Conservation (phyloP, 1,139 yeast genomes). For the Scheffersomyces illinoinensis region DNA sequence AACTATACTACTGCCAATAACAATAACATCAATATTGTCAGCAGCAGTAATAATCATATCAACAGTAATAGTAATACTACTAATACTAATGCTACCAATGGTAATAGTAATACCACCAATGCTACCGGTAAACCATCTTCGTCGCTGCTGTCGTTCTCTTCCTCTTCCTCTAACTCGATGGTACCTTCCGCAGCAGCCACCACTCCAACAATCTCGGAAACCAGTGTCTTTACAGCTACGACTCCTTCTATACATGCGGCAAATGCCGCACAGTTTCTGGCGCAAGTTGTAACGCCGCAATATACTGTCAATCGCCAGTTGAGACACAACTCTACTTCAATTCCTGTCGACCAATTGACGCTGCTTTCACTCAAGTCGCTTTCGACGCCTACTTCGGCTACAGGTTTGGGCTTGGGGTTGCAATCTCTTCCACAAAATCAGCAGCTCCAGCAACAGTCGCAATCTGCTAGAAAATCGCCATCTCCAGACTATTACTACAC, state of each 20-base stretch:
- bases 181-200: background rate
- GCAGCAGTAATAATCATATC: background rate
- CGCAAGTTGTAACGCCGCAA: slow-evolving; percentile 5
- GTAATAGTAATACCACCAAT: background rate
- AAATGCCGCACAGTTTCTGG: background rate
- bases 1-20: background rate
- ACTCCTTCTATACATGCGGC: background rate
- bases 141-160: slow-evolving; percentile 10
- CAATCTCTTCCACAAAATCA: background rate
- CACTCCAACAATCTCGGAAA: background rate
- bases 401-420: background rate
- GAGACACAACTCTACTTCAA: slow-evolving; percentile 8
- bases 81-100: background rate
- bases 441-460: slow-evolving; percentile 1
- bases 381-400: background rate
- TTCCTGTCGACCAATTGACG: slow-evolving; percentile 14
- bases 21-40: background rate
- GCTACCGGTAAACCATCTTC: background rate
- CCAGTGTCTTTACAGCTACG: background rate
- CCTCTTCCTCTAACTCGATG: slow-evolving; percentile 8
- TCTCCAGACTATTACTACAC: slow-evolving; percentile 10
- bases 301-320: slow-evolving; percentile 4
- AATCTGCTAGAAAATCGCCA: slow-evolving; percentile 4
- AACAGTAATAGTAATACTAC: background rate
- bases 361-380: slow-evolving; percentile 9